Base-by-base conservation (phyloP, 345 rosid species). In the Eucalyptus curtisii region DNA sequence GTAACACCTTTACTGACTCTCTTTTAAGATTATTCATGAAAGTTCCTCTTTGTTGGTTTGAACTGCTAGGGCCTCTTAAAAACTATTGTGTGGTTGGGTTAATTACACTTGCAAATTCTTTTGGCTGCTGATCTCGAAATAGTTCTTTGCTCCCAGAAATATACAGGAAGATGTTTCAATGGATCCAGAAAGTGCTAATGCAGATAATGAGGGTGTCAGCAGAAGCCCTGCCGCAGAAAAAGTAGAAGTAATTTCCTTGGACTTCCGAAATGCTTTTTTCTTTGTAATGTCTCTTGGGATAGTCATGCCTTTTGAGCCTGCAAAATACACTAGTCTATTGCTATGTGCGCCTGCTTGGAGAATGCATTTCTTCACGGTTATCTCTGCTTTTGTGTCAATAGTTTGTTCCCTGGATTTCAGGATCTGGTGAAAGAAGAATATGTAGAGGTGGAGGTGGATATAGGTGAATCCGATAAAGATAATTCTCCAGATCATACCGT, bases 131-230 rank as follows among this genome's bases (percentile, higher is more conserved):
- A 48, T 90, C 24, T 44, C n/a, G 42, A 81, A 86, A 66, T 49
- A 55, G 81, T 44, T 24, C 13, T 89, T 88, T 40, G 88, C 90
- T 88, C 84, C 50, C 94, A 97, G 99, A 91, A 94, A 94, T 90
- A 90, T 93, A 90, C 91, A 94, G 53, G 95, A 95, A 91, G 93
- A 93, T 89, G 92, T 49, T 86, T 88, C 95, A 57, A 92, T 90
- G 55, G 95, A 91, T 93, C 90, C 92, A 76, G 98, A 93, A 91
- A 92, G 88, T 90, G 92, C 92, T 91, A 90, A 85, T 90, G 95
- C 94, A 90, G 97, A 95, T 87, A 92, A 91, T 90, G 94, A 91
- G 82, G 90, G 91, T 90, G 91, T 90, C 87, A 89, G 92, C 90
- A 92, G 92, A 92, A 94, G 88, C 86, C 91, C 89, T 91, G 92